Percentiles rank a stretch among this genome's conserved stretches.
phyloP scores from a whole-genome alignment of 305 asterid species.

The Rubia balearica region DNA sequence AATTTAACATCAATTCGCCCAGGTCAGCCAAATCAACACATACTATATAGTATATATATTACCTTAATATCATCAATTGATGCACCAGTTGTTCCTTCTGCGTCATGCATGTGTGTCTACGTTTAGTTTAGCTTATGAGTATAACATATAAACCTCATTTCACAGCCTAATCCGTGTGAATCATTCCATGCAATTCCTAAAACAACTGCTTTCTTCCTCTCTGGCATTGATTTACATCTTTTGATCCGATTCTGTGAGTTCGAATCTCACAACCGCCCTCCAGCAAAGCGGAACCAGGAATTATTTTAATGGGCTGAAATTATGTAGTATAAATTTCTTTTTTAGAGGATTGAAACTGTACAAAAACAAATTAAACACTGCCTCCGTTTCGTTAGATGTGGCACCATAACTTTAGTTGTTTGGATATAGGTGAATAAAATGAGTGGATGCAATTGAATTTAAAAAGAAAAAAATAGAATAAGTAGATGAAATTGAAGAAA shows the following conservation, averaged over 20 bases:
- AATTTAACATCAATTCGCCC: background rate
- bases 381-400: too few species aligned
- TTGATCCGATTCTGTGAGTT: background rate
- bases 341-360: too few species aligned
- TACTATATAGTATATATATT: background rate
- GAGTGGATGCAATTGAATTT: too few species aligned
- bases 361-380: too few species aligned
- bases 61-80: background rate
- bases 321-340: too few species aligned
- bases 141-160: background rate
- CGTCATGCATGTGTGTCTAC: background rate
- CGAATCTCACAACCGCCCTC: background rate
- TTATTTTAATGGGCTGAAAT: too few species aligned
- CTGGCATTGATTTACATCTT: slow-evolving; percentile 10
- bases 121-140: background rate
- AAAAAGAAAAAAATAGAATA: too few species aligned
- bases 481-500: too few species aligned
- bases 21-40: background rate
- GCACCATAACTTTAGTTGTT: too few species aligned
- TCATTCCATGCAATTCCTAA: background rate
- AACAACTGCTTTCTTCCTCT: background rate
- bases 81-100: background rate
- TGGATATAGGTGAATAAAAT: too few species aligned
- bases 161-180: background rate
- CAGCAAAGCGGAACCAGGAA: too few species aligned